phyloP scores from a whole-genome alignment of 1,139 yeast species.

The Trichomonascaceae sp. region DNA sequence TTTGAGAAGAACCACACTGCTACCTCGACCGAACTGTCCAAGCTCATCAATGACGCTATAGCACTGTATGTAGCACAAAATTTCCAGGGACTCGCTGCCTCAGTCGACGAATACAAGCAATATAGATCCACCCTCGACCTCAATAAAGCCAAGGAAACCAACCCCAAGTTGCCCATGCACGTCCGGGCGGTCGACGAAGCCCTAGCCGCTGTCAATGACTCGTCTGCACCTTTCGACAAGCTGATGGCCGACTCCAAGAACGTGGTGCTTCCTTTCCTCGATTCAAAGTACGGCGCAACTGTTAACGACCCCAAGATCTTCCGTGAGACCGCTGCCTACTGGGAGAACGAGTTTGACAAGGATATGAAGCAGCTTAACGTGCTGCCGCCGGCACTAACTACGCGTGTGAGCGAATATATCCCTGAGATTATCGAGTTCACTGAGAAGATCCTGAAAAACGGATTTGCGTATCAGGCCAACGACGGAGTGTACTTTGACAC shows the following conservation, averaged over 20 bases:
- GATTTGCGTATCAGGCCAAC: slow-evolving; percentile 68
- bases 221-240: slow-evolving; percentile 19
- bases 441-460: slow-evolving; percentile 56
- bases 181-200: slow-evolving; percentile 52
- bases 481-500: slow-evolving; percentile 97
- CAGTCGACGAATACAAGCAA: slow-evolving; percentile 16
- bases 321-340: slow-evolving; percentile 67
- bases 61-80: slow-evolving; percentile 40
- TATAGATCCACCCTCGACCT: slow-evolving; percentile 30
- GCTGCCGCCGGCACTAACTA: slow-evolving; percentile 68
- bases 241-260: slow-evolving; percentile 50
- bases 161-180: slow-evolving; percentile 84
- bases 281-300: slow-evolving; percentile 53
- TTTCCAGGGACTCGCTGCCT: slow-evolving; percentile 20
- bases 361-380: slow-evolving; percentile 85
- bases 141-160: slow-evolving; percentile 35
- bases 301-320: slow-evolving; percentile 80
- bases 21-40: slow-evolving; percentile 30
- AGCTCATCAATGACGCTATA: slow-evolving; percentile 34
- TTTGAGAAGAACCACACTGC: slow-evolving; percentile 22
- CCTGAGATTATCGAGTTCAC: slow-evolving; percentile 84
- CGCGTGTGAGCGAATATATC: slow-evolving; percentile 93
- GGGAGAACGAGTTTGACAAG: slow-evolving; percentile 75
- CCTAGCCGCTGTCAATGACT: slow-evolving; percentile 21
- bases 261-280: slow-evolving; percentile 62